Percentiles rank a stretch among this genome's conserved stretches.
Conservation (phyloP, 2,329 filamentous ascomycete genomes). For the Ustilaginoidea virens region DNA sequence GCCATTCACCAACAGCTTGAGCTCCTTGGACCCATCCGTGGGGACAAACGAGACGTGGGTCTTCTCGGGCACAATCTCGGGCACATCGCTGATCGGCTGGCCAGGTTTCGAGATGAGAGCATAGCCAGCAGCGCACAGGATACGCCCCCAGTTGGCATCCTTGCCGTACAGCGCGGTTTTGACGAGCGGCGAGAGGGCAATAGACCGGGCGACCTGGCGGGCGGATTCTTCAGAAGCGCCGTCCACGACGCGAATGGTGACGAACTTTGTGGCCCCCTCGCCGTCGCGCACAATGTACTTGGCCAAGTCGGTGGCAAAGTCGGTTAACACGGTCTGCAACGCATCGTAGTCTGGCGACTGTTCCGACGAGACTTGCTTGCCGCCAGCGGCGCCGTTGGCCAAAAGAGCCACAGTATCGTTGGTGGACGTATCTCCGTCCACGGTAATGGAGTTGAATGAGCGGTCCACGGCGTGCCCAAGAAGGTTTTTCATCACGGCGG, state of each 20-base stretch:
- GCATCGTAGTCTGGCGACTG: slow-evolving; percentile 48
- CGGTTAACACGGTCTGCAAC: slow-evolving; percentile 55
- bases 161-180: slow-evolving; percentile 96
- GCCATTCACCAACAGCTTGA: slow-evolving; percentile 63
- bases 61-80: slow-evolving; percentile 49
- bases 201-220: slow-evolving; percentile 68
- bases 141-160: slow-evolving; percentile 97
- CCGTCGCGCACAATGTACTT: slow-evolving; percentile 92
- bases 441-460: slow-evolving; percentile 93
- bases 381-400: slow-evolving; percentile 87
- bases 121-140: slow-evolving; percentile 89
- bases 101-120: slow-evolving; percentile 45
- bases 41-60: slow-evolving; percentile 71
- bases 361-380: slow-evolving; percentile 41
- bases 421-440: slow-evolving; percentile 93
- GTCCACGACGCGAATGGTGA: slow-evolving; percentile 74
- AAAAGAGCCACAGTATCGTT: slow-evolving; percentile 92
- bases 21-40: slow-evolving; percentile 57
- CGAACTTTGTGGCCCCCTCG: slow-evolving; percentile 96
- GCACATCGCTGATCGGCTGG: slow-evolving; percentile 39
- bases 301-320: slow-evolving; percentile 70
- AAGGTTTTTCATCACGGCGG: slow-evolving; percentile 49
- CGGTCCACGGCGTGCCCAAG: slow-evolving; percentile 62
- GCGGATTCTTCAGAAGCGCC: slow-evolving; percentile 55
- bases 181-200: slow-evolving; percentile 82